These are phyloP conservation scores for Nothopassalora personata DNA, from an alignment of 2,329 filamentous ascomycete species.

Conservation along the genomic window DNA sequence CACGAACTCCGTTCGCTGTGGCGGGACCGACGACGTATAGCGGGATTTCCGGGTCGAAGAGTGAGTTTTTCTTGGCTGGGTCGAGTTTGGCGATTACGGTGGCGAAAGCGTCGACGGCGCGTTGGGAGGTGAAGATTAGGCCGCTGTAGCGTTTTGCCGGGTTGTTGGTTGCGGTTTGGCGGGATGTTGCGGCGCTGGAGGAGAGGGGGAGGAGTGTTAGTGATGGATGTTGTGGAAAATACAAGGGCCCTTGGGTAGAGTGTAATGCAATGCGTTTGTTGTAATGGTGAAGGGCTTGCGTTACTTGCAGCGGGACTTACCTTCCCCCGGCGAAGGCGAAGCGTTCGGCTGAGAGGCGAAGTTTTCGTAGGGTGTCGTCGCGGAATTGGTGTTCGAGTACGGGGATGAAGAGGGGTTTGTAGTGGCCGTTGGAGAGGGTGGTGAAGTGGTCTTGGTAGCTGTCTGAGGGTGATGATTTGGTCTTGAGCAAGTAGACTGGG, in stretches of 20 bases:
- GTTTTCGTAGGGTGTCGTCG: constrained; percentile 51
- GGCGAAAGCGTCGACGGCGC: constrained; percentile 73
- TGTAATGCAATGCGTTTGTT: neutral
- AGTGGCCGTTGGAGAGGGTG: constrained; percentile 41
- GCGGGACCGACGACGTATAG: constrained; percentile 79
- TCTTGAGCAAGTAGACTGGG: constrained; percentile 71
- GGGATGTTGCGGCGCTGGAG: constrained; percentile 16
- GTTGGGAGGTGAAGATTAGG: constrained; percentile 78
- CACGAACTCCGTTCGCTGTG: constrained; percentile 66
- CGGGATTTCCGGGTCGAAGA: constrained; percentile 47
- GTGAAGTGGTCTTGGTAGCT: constrained; percentile 66
- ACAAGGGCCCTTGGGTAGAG: neutral
- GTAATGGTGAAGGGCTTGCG: neutral
- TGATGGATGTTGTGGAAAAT: neutral
- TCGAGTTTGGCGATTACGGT: constrained; percentile 53
- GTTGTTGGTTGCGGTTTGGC: constrained; percentile 30
- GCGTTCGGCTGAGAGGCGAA: constrained; percentile 49
- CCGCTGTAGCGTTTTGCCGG: constrained; percentile 57
- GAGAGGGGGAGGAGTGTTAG: neutral
- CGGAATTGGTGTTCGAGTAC: constrained; percentile 68
- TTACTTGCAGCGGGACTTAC: neutral
- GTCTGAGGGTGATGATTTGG: constrained; percentile 65
- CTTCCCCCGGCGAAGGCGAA: constrained; percentile 36
- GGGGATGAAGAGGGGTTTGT: constrained; percentile 66
- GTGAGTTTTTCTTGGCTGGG: constrained; percentile 28